Evolutionary conservation across 2,329 filamentous ascomycete species (phyloP).

Genomic region (Microcyclosporella mali): DNA sequence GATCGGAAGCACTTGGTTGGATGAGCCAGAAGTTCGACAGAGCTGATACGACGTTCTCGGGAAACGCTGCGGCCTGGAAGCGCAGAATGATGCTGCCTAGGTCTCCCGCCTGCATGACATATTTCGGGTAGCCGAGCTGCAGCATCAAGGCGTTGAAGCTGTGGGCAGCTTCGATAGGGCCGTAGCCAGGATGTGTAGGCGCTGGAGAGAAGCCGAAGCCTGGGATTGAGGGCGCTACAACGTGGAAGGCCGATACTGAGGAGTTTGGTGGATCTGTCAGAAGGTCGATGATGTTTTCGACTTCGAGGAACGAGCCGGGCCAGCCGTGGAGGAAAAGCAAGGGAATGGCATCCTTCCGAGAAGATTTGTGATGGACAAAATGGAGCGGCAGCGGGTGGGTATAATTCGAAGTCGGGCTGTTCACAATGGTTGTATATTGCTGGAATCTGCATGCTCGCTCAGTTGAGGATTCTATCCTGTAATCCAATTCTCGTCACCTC

Average conservation of each 20-base stretch:
- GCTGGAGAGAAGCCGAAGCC: slow-evolving; percentile 41
- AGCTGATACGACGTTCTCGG: slow-evolving; percentile 47
- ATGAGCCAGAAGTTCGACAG: slow-evolving; percentile 52
- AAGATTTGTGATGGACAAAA: slow-evolving; percentile 55
- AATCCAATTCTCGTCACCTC: too few relatives aligned
- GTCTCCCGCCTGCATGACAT: slow-evolving; percentile 57
- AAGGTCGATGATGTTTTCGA: slow-evolving; percentile 52
- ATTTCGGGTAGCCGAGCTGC: slow-evolving; percentile 58
- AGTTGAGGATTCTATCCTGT: too few relatives aligned
- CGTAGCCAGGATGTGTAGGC: slow-evolving; percentile 21
- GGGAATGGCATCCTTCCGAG: slow-evolving; percentile 51
- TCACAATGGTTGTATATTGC: too few relatives aligned
- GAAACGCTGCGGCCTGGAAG: slow-evolving; percentile 52
- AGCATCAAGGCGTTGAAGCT: slow-evolving; percentile 60
- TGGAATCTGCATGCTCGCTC: too few relatives aligned
- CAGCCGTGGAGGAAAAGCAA: slow-evolving; percentile 62
- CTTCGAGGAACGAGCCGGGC: slow-evolving; percentile 64
- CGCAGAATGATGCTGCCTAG: slow-evolving; percentile 64
- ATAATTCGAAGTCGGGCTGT: too few relatives aligned
- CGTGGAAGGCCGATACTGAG: slow-evolving; percentile 38
- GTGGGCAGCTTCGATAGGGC: slow-evolving; percentile 14
- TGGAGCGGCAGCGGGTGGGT: slow-evolving; percentile 41
- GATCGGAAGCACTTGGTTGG: background rate
- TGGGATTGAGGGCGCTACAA: slow-evolving; percentile 43
- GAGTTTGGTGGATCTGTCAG: slow-evolving; percentile 23